These are phyloP conservation scores for Hygrocybe punicea DNA, from an alignment of 768 basidiomycete genomes.

Conservation along the genomic window DNA sequence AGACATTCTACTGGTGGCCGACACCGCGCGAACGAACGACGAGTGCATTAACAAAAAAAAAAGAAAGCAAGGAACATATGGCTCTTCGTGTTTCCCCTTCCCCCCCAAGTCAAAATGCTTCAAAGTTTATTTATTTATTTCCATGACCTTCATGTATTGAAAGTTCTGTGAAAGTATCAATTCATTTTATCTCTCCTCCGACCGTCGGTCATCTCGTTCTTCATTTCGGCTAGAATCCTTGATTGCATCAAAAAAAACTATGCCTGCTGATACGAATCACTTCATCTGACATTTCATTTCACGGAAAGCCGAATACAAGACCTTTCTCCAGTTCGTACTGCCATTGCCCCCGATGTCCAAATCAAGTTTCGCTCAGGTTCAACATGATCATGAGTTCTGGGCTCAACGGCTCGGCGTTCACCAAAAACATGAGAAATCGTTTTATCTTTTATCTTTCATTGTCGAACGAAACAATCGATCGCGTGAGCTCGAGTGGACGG, in stretches of 20 bases:
- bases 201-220: no score
- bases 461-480: no score
- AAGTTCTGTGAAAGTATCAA: no score
- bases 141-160: no score
- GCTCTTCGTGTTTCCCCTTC: no score
- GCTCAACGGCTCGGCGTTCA: no score
- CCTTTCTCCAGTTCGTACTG: background rate
- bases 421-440: no score
- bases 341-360: background rate
- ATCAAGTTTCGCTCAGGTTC: background rate
- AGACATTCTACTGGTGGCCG: conserved; percentile 51
- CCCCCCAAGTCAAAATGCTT: no score
- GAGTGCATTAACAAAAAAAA: conserved; percentile 9
- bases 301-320: background rate
- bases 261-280: background rate
- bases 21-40: conserved; percentile 17
- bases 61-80: conserved; percentile 1
- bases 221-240: background rate
- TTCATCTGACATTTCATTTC: background rate
- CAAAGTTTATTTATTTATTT: background rate
- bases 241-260: background rate
- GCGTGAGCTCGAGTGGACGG: no score
- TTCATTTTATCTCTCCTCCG: no score
- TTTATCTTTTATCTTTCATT: no score
- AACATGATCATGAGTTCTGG: no score